phyloP scores from a whole-genome alignment of 148 eudicot species.

The Fagopyrum tataricum region DNA sequence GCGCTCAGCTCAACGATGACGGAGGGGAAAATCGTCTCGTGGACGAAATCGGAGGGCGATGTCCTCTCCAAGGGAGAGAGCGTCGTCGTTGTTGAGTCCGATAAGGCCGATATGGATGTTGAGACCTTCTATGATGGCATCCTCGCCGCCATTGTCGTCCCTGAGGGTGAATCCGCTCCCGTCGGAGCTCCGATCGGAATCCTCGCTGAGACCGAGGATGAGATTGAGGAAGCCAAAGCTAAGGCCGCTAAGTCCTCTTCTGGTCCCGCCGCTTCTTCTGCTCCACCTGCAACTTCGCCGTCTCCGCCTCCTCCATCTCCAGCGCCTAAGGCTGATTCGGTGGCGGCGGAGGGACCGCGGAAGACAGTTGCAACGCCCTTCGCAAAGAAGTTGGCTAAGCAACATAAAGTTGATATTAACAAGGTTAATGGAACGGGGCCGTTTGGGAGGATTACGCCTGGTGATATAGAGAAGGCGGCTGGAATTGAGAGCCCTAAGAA shows the following conservation, averaged over 20 bases:
- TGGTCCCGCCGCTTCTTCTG: conserved; percentile 11
- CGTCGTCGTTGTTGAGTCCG: conserved; percentile 87
- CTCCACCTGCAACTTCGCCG: conserved; percentile 14
- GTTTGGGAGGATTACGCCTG: conserved; percentile 79
- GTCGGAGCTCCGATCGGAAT: conserved; percentile 87
- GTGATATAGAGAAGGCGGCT: conserved; percentile 84
- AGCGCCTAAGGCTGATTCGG: conserved; percentile 14
- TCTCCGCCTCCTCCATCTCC: conserved; percentile 21
- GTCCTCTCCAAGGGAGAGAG: conserved; percentile 65
- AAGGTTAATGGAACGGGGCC: conserved; percentile 63
- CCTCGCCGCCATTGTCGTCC: conserved; percentile 80
- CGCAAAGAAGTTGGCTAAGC: conserved; percentile 95
- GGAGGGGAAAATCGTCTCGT: conserved; percentile 85
- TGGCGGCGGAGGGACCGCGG: conserved; percentile 36
- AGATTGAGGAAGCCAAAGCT: conserved; percentile 68
- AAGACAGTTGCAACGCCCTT: conserved; percentile 67
- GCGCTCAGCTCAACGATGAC: conserved; percentile 96
- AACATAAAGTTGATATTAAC: conserved; percentile 75
- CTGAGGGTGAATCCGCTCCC: conserved; percentile 72
- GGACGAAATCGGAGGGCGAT: conserved; percentile 87
- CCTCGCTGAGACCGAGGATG: conserved; percentile 66
- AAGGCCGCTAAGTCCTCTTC: conserved; percentile 32
- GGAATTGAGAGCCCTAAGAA: conserved; percentile 53
- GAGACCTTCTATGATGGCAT: conserved; percentile 85
- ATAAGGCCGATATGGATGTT: conserved; percentile 95